Evolutionary conservation across 2,329 filamentous ascomycete genomes (phyloP), one percentile per base, ranked within the genome.

Genomic region (Trichoderma sp.): DNA sequence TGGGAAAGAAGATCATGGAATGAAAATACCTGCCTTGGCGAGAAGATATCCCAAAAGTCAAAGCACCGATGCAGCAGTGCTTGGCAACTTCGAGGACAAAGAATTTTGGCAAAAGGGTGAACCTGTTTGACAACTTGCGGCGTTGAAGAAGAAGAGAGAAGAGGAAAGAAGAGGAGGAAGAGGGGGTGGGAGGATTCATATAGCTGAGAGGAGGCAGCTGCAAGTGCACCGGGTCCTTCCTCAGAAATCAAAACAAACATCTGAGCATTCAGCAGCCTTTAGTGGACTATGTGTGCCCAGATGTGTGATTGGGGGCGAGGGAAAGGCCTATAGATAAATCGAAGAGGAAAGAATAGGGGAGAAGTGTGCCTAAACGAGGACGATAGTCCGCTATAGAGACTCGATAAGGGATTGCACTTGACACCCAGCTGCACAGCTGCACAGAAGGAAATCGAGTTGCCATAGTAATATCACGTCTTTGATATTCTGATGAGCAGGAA

Each of bases 161-260:
- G 14, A 18, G 59, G 2, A 30, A 24, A 28, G 37, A n/a, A 49
- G 28, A 32, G 56, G 6, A 37, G 16, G 54, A 34, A 18, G 21
- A 24, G 24, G 10, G 21, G 54, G n/a, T 43, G n/a, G 32, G 28
- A 10, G 52, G 43, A 13, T 26, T 49, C 37, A 34, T 49, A 54
- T 30, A 16, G 76, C 11, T 76, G 75, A 1, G 84, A 2, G 75
- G 0, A 0, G 77, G 78, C 37, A 55, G 55, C 56, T 26, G 37
- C 64, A 59, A 59, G 46, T 70, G 65, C 59, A 43, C 32, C 46
- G 32, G 26, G 37, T 30, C 39, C 6, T 16, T 34, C 43, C 54
- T 58, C 16, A 30, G 49, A 5, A 43, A 43, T 30, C 11, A 64
- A 39, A 43, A 39, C 24, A 37, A 52, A n/a, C 16, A 5, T 64